phyloP scores from a whole-genome alignment of 345 rosid genomes.

The Angophora floribunda region DNA sequence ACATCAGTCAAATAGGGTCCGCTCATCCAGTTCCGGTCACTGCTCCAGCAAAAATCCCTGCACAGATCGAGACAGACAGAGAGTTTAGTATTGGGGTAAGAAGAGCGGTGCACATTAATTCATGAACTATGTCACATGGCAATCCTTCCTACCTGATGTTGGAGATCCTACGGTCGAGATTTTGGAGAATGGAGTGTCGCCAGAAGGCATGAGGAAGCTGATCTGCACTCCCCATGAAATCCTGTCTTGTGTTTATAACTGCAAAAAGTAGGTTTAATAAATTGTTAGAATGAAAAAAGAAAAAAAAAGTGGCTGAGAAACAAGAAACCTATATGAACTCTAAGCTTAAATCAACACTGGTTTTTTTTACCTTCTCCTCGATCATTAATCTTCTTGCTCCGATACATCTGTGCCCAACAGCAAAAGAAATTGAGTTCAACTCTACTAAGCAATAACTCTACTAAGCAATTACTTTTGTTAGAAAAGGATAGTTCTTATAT shows the following conservation, averaged over 20 bases:
- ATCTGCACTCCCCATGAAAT: neutral
- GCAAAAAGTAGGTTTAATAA: neutral
- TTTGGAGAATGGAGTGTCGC: slow-evolving; percentile 13
- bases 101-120: neutral
- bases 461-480: neutral
- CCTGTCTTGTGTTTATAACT: slow-evolving; percentile 13
- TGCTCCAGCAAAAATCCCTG: neutral
- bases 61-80: neutral
- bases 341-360: neutral
- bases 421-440: neutral
- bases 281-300: neutral
- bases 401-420: slow-evolving; percentile 25
- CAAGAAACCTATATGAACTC: neutral
- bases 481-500: neutral
- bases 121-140: neutral
- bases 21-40: neutral
- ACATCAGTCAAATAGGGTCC: neutral
- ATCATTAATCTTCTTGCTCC: slow-evolving; percentile 42
- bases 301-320: neutral
- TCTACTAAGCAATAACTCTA: neutral
- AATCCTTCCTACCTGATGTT: slow-evolving; percentile 11
- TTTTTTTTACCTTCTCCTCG: slow-evolving; percentile 26
- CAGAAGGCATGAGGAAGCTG: slow-evolving; percentile 10
- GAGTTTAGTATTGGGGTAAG: neutral
- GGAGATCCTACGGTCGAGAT: slow-evolving; percentile 3